Evolutionary conservation across 495 filamentous ascomycete species (phyloP).

Genomic region (Neurospora tetrasperma): DNA sequence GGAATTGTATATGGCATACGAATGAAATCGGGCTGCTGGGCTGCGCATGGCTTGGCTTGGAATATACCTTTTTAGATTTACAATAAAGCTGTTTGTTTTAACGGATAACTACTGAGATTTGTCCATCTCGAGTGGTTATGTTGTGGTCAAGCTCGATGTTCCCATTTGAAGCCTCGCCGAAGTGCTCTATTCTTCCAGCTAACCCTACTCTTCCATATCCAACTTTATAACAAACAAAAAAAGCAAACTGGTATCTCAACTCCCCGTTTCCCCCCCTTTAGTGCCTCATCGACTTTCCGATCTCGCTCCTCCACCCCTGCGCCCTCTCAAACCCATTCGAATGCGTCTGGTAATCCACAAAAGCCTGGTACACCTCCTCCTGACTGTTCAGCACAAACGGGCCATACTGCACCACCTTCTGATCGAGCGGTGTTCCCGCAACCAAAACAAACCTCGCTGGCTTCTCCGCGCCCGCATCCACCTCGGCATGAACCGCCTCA

Average conservation of each 20-base stretch:
- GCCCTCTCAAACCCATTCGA: constrained; percentile 88
- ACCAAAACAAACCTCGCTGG: constrained; percentile 66
- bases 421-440: constrained; percentile 78
- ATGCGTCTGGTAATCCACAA: constrained; percentile 75
- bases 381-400: constrained; percentile 81
- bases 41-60: neutral
- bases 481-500: constrained; percentile 58
- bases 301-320: constrained; percentile 78
- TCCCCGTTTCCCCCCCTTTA: neutral
- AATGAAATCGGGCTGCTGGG: neutral
- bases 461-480: constrained; percentile 56
- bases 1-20: neutral
- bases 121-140: neutral
- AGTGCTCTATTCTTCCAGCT: neutral
- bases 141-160: neutral
- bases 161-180: neutral
- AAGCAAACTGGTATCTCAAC: neutral
- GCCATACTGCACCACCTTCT: constrained; percentile 91
- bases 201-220: neutral
- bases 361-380: constrained; percentile 82
- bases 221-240: neutral
- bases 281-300: constrained; percentile 59
- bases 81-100: neutral
- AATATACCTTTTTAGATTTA: neutral
- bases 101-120: neutral